Evolutionary conservation across 169 alveolate species (phyloP).

Genomic region (Fabrea salina): DNA sequence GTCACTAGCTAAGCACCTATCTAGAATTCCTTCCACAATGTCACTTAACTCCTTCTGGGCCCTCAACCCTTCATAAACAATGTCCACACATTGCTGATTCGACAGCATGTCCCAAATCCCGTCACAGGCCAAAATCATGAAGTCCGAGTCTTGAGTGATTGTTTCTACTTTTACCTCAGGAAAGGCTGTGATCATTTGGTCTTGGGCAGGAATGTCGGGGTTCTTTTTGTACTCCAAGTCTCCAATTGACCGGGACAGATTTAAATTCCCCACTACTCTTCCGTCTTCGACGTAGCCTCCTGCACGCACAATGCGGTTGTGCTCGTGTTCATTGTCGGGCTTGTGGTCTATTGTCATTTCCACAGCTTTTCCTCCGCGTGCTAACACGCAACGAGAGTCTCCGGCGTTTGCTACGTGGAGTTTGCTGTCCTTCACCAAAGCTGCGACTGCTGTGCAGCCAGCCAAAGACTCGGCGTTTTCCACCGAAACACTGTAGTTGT

Average conservation of each 20-base stretch:
- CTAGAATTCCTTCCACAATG: conserved; percentile 81
- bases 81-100: conserved; percentile 90
- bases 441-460: conserved; percentile 37
- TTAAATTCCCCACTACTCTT: conserved; percentile 94
- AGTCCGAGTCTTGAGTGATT: conserved; percentile 87
- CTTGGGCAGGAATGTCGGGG: conserved; percentile 79
- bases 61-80: no score
- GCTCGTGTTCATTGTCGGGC: conserved; percentile 94
- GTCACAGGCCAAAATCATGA: conserved; percentile 98
- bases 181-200: conserved; percentile 91
- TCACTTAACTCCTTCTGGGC: not conserved
- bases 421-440: not conserved
- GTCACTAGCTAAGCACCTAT: conserved; percentile 84
- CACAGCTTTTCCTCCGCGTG: conserved; percentile 89
- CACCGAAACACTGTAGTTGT: not conserved
- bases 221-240: conserved; percentile 94
- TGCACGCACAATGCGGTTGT: conserved; percentile 87
- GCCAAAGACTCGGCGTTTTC: not conserved
- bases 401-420: conserved; percentile 97
- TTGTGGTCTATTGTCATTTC: conserved; percentile 97
- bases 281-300: conserved; percentile 96
- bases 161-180: conserved; percentile 92
- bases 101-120: conserved; percentile 98
- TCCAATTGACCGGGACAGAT: conserved; percentile 96
- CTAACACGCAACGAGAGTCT: conserved; percentile 96